Evolutionary conservation across 2,329 filamentous ascomycete genomes (phyloP).

Genomic region (Neobulgaria alba): DNA sequence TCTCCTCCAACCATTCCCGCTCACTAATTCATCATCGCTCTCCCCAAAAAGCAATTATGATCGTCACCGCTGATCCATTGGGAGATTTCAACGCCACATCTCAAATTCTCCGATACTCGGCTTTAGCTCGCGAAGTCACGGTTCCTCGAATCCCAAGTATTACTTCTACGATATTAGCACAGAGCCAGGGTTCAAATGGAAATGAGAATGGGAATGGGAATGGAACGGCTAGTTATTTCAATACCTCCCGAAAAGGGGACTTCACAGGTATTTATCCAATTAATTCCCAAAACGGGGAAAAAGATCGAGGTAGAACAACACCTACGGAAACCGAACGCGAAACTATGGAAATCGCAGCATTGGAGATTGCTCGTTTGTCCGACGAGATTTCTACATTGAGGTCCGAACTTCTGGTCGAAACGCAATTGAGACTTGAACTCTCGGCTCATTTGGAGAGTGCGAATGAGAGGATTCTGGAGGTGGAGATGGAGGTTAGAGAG

Average conservation of each 20-base stretch:
- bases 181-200: constrained; percentile 18
- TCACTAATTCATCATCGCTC: constrained; percentile 39
- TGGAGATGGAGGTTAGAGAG: constrained; percentile 80
- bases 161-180: constrained; percentile 53
- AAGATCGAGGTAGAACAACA: not conserved
- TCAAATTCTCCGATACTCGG: constrained; percentile 90
- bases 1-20: constrained; percentile 1
- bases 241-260: constrained; percentile 19
- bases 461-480: constrained; percentile 53
- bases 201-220: constrained; percentile 12
- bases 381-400: constrained; percentile 71
- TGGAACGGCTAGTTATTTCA: constrained; percentile 12
- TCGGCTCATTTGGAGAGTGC: constrained; percentile 64
- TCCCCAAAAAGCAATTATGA: constrained; percentile 87
- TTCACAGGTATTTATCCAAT: constrained; percentile 13
- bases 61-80: constrained; percentile 85
- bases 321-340: constrained; percentile 42
- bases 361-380: constrained; percentile 72
- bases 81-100: constrained; percentile 96
- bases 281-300: constrained; percentile 19
- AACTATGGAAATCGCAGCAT: constrained; percentile 73
- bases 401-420: constrained; percentile 60
- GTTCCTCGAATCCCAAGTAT: constrained; percentile 82
- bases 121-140: constrained; percentile 84
- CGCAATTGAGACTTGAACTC: constrained; percentile 58